Evolutionary conservation across 257 asterid species (phyloP).

Genomic region (Solanum medicagineum): DNA sequence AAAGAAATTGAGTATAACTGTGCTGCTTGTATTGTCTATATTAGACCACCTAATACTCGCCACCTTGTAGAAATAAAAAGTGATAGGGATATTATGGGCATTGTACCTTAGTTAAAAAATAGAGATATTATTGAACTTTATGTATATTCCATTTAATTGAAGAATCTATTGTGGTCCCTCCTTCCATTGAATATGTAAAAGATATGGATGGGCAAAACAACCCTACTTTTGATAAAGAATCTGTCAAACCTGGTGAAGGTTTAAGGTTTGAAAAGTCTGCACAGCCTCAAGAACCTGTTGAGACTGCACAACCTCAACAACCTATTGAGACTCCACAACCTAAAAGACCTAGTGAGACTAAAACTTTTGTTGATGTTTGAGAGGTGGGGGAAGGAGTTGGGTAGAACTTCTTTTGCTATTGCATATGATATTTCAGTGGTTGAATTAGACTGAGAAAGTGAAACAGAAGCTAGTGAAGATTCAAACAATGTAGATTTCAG

Average conservation of each 20-base stretch:
- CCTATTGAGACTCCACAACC: too few relatives aligned
- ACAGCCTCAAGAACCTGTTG: too few relatives aligned
- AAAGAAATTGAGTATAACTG: neutral
- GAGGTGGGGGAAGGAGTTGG: neutral
- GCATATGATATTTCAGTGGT: neutral
- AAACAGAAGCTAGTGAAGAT: too few relatives aligned
- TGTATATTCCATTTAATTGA: neutral
- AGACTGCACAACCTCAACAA: too few relatives aligned
- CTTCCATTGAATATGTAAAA: neutral
- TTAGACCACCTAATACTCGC: neutral
- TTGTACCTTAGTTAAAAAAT: neutral
- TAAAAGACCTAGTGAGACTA: too few relatives aligned
- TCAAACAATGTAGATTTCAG: neutral
- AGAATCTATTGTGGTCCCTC: neutral
- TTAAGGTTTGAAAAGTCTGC: too few relatives aligned
- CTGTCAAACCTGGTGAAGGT: too few relatives aligned
- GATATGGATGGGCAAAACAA: neutral
- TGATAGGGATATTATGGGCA: too few relatives aligned
- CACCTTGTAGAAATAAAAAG: too few relatives aligned
- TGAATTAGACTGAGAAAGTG: neutral
- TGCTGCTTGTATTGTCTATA: neutral
- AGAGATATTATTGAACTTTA: neutral
- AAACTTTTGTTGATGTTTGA: neutral
- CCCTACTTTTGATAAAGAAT: neutral
- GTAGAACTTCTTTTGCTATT: neutral